Evolutionary conservation across 1,284 basidiomycete species (phyloP).

Genomic region (Malassezia slooffiae): DNA sequence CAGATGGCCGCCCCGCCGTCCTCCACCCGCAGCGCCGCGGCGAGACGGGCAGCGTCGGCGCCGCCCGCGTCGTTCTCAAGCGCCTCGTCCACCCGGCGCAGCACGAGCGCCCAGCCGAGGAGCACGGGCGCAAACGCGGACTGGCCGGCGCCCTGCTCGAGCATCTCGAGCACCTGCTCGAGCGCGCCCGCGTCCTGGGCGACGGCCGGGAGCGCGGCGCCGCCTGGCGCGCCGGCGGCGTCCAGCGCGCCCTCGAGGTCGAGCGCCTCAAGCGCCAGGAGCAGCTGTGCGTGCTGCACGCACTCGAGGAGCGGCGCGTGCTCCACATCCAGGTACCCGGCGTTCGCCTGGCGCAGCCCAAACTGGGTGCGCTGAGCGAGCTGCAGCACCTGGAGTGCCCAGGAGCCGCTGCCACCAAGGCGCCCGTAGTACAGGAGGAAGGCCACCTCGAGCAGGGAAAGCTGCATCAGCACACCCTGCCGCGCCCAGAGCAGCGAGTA

Average conservation of each 20-base stretch:
- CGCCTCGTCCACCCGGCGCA: slow-evolving; percentile 48
- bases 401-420: slow-evolving; percentile 56
- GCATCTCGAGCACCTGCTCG: slow-evolving; percentile 52
- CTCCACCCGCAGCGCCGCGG: slow-evolving; percentile 20
- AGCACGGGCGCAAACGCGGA: slow-evolving; percentile 58
- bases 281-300: slow-evolving; percentile 60
- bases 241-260: slow-evolving; percentile 63
- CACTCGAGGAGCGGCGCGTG: slow-evolving; percentile 58
- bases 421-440: slow-evolving; percentile 78
- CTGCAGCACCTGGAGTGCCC: slow-evolving; percentile 58
- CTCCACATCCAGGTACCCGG: slow-evolving; percentile 59
- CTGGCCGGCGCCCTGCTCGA: slow-evolving; percentile 50
- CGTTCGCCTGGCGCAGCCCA: slow-evolving; percentile 59
- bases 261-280: slow-evolving; percentile 66
- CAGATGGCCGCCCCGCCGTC: slow-evolving; percentile 41
- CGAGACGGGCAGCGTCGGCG: slow-evolving; percentile 16
- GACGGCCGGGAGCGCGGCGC: slow-evolving; percentile 10
- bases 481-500: slow-evolving; percentile 64
- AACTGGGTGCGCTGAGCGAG: slow-evolving; percentile 59
- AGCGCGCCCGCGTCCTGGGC: slow-evolving; percentile 18
- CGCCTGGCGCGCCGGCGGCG: background rate
- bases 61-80: slow-evolving; percentile 25
- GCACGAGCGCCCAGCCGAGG: slow-evolving; percentile 66
- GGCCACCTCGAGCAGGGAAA: slow-evolving; percentile 66
- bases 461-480: slow-evolving; percentile 65